Evolutionary conservation across 768 basidiomycete species (phyloP).

Genomic region (Wakefieldia striispora): DNA sequence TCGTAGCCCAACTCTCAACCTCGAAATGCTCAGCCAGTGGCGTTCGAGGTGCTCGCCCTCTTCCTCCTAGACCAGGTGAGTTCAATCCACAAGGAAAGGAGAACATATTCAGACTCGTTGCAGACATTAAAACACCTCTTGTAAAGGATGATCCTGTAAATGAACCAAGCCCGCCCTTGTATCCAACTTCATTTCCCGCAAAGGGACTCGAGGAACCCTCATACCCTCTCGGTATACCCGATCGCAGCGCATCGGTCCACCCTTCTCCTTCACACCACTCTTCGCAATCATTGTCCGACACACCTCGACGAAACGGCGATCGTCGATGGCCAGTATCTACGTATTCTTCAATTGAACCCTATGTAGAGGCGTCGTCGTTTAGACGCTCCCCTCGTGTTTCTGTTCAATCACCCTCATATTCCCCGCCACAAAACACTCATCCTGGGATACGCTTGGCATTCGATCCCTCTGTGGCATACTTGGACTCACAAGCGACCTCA

Average conservation of each 20-base stretch:
- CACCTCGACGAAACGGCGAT: conserved; percentile 12
- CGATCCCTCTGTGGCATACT: conserved; percentile 50
- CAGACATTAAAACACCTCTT: conserved; percentile 5
- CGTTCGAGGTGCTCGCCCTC: conserved; percentile 21
- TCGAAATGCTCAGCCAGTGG: conserved; percentile 1
- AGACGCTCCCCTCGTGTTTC: conserved; percentile 18
- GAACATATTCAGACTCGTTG: background rate
- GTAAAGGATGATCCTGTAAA: conserved; percentile 1
- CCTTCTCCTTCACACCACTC: conserved; percentile 23
- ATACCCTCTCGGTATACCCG: conserved; percentile 27
- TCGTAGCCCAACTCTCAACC: background rate
- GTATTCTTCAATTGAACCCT: conserved; percentile 3
- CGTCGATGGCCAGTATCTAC: conserved; percentile 6
- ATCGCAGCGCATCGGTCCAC: conserved; percentile 21
- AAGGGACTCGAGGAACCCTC: conserved; percentile 34
- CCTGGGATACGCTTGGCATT: conserved; percentile 32
- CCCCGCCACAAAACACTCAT: conserved; percentile 2
- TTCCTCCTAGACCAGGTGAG: conserved; percentile 23
- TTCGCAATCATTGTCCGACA: conserved; percentile 20
- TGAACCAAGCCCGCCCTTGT: conserved; percentile 17
- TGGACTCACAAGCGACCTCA: conserved; percentile 15
- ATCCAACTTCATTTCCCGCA: conserved; percentile 35
- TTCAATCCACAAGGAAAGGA: background rate
- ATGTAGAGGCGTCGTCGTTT: conserved; percentile 16
- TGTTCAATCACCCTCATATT: conserved; percentile 3